These are phyloP conservation scores for Tetracladium setigerum DNA, from an alignment of 495 filamentous ascomycete species.

Conservation along the genomic window DNA sequence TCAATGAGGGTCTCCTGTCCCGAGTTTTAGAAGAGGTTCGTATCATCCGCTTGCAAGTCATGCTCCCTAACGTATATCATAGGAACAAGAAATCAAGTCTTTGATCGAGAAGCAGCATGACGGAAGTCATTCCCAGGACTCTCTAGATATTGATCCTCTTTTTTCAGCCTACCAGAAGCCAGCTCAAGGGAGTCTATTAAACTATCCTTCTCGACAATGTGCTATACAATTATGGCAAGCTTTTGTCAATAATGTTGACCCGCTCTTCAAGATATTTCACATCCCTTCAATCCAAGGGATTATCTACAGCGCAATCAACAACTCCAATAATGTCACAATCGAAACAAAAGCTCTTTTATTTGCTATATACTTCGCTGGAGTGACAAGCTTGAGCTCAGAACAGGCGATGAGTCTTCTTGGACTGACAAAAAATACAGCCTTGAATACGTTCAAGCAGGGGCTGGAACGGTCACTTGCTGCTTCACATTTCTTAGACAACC, in stretches of 20 bases:
- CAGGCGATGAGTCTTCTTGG: constrained; percentile 25
- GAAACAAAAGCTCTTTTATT: constrained; percentile 50
- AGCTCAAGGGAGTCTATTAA: constrained; percentile 22
- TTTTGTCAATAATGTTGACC: constrained; percentile 44
- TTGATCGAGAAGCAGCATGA: constrained; percentile 8
- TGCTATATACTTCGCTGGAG: constrained; percentile 49
- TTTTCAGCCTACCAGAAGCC: constrained; percentile 26
- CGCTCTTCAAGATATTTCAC: constrained; percentile 46
- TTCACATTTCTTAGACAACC: constrained; percentile 27
- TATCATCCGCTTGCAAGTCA: too few relatives aligned
- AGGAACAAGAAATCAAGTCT: neutral
- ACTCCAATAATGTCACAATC: constrained; percentile 26
- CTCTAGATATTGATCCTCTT: too few relatives aligned
- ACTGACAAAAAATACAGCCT: constrained; percentile 19
- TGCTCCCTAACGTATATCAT: neutral
- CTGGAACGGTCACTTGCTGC: constrained; percentile 25
- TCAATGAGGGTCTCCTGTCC: too few relatives aligned
- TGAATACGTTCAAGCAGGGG: constrained; percentile 28
- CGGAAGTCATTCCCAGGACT: constrained; percentile 5
- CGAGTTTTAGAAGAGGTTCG: too few relatives aligned
- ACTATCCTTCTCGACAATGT: constrained; percentile 21
- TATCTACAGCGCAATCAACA: constrained; percentile 30
- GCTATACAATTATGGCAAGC: constrained; percentile 34
- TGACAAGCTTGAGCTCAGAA: constrained; percentile 48
- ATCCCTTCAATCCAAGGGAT: constrained; percentile 4